These are phyloP conservation scores for Lomentospora prolificans DNA, from an alignment of 2,329 filamentous ascomycete genomes.

Conservation along the genomic window DNA sequence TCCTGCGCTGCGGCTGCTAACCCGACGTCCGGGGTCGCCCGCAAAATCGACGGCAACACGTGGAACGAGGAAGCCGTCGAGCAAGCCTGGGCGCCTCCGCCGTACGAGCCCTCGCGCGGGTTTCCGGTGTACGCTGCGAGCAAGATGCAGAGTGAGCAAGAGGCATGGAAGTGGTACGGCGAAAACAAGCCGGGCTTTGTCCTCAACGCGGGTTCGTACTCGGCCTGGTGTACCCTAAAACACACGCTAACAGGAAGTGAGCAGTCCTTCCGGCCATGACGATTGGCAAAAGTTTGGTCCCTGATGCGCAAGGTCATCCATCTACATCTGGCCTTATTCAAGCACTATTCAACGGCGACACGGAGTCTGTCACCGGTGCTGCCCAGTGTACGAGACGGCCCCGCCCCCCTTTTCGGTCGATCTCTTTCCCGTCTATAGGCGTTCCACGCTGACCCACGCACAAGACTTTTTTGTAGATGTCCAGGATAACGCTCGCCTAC, in stretches of 20 bases:
- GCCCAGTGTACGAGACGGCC: background rate
- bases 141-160: constrained; percentile 25
- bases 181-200: constrained; percentile 20
- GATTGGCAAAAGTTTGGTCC: constrained; percentile 14
- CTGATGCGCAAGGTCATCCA: constrained; percentile 11
- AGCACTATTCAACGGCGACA: constrained; percentile 14
- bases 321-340: constrained; percentile 15
- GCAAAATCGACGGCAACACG: constrained; percentile 14
- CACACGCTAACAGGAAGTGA: constrained; percentile 11
- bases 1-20: constrained; percentile 19
- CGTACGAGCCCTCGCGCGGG: constrained; percentile 17
- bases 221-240: background rate
- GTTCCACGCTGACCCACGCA: background rate
- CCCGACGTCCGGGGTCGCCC: constrained; percentile 11
- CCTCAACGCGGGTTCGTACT: background rate
- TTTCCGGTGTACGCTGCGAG: constrained; percentile 23
- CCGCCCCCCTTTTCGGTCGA: background rate
- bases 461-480: constrained; percentile 14
- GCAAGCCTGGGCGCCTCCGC: constrained; percentile 22
- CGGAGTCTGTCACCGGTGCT: constrained; percentile 2
- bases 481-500: constrained; percentile 16
- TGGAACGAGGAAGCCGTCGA: constrained; percentile 25
- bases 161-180: constrained; percentile 24
- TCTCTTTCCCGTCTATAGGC: too few relatives aligned
- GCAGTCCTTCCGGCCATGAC: constrained; percentile 16